Percentiles rank a stretch among this genome's conserved stretches.
phyloP scores from a whole-genome alignment of 1,284 basidiomycete genomes.

The Austroboletus novae-zelandiae region DNA sequence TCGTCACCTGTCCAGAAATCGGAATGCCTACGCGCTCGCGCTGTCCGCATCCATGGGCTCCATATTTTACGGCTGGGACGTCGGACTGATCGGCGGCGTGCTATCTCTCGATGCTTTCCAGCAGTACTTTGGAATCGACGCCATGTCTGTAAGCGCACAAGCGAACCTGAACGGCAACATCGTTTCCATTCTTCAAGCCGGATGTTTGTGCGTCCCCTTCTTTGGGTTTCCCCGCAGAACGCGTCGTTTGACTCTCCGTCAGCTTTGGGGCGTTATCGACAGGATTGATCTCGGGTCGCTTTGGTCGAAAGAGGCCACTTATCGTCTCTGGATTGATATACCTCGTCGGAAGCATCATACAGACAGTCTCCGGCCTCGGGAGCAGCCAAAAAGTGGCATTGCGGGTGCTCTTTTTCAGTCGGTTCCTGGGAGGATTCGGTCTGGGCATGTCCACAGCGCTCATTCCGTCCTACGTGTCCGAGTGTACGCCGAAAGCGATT shows the following conservation, averaged over 20 bases:
- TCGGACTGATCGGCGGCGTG: slow-evolving; percentile 50
- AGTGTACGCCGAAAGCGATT: slow-evolving; percentile 55
- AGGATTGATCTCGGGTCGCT: slow-evolving; percentile 40
- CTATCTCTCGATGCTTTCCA: slow-evolving; percentile 46
- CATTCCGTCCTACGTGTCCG: slow-evolving; percentile 57
- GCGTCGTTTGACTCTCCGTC: not conserved
- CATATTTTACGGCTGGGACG: slow-evolving; percentile 40
- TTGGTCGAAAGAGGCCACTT: slow-evolving; percentile 47
- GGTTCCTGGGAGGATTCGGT: slow-evolving; percentile 48
- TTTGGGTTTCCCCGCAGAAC: not conserved
- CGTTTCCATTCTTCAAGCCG: slow-evolving; percentile 56
- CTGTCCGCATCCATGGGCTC: slow-evolving; percentile 47
- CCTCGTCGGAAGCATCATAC: slow-evolving; percentile 52
- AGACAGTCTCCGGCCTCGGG: slow-evolving; percentile 46
- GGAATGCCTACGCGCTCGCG: slow-evolving; percentile 47
- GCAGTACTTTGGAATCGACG: slow-evolving; percentile 44
- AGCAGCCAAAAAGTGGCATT: slow-evolving; percentile 38
- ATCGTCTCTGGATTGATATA: slow-evolving; percentile 53
- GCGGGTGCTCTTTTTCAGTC: slow-evolving; percentile 46
- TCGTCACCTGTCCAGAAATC: slow-evolving; percentile 13
- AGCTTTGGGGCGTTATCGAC: slow-evolving; percentile 48
- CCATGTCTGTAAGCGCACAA: slow-evolving; percentile 32
- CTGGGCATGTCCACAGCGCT: slow-evolving; percentile 53
- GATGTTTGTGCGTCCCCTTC: slow-evolving; percentile 49
- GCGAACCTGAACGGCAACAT: slow-evolving; percentile 52